Evolutionary conservation across 345 rosid species (phyloP), one percentile per base, ranked within the genome.

Genomic region (Acer negundo): DNA sequence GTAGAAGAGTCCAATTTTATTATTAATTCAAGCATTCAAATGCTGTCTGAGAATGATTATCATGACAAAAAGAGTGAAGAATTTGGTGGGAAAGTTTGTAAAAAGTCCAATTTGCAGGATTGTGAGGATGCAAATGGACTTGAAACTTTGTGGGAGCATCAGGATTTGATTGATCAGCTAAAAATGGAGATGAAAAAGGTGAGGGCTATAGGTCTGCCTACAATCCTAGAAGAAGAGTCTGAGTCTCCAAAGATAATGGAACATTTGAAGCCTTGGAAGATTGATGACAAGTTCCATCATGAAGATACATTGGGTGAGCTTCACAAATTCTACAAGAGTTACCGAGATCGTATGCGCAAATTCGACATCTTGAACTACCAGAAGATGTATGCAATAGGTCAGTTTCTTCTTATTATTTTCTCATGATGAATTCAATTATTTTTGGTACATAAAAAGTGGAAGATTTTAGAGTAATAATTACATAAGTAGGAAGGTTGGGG

Each of bases 191-290:
- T 96, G 82, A 92, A 89, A 79, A 96, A 91, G 82, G 97, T 85
- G 6, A 96, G 82, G 84, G 95, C 95, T 10, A 89, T 89, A 7
- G 93, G 97, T 59, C 88, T 96, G 69, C 91, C 94, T 7, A 96
- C 98, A 20, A 91, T 92, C 38, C 78, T 73, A 3, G 99, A 96
- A 78, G 97, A 93, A 78, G 97, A 93, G 28, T 93, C 88, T 2
- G 97, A 92, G 75, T 87, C 83, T 42, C 97, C 97, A 0, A 89
- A 87, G 55, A 87, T 94, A 63, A 87, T 84, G 83, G 97, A 92
- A 67, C 95, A 91, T 85, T 85, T 96, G 69, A 96, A 91, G 82
- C 98, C 98, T 62, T 94, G 95, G 97, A 96, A 89, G 82, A 94
- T 96, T 16, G 95, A 95, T 58, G 94, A 92, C 62, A 92, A 82